These are phyloP conservation scores for Sporisorium iseilematis-ciliati DNA, from an alignment of 1,284 basidiomycete genomes.

Conservation along the genomic window DNA sequence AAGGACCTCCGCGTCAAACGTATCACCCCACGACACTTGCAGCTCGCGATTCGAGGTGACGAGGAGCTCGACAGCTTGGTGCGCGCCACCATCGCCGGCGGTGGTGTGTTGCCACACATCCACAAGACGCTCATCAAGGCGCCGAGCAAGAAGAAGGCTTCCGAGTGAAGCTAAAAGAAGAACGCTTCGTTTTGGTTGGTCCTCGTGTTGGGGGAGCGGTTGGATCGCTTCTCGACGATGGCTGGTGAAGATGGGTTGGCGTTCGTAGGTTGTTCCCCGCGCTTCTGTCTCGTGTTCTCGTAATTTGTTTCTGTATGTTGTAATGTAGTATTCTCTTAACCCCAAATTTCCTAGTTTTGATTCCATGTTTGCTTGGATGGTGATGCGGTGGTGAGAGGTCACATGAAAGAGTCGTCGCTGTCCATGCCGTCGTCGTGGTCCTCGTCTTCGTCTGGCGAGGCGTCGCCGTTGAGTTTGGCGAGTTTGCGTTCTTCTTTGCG, in stretches of 20 bases:
- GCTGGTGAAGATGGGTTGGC: not conserved
- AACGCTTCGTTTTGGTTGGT: not conserved
- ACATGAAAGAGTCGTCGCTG: slow-evolving; percentile 67
- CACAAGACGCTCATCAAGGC: slow-evolving; percentile 77
- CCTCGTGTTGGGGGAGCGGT: too few relatives aligned
- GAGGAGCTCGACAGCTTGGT: slow-evolving; percentile 80
- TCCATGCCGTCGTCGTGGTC: slow-evolving; percentile 52
- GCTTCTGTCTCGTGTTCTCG: slow-evolving; percentile 25
- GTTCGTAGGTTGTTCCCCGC: slow-evolving; percentile 7
- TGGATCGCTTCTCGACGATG: not conserved
- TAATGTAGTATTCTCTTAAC: slow-evolving; percentile 34
- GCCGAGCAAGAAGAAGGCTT: slow-evolving; percentile 56
- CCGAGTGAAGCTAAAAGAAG: slow-evolving; percentile 8
- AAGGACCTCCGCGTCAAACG: slow-evolving; percentile 96
- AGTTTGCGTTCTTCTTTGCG: slow-evolving; percentile 47
- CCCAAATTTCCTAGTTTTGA: slow-evolving; percentile 10
- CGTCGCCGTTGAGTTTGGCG: slow-evolving; percentile 30
- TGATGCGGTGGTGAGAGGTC: not conserved
- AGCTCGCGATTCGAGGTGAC: slow-evolving; percentile 94
- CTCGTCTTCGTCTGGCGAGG: slow-evolving; percentile 22
- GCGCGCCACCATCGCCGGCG: slow-evolving; percentile 76
- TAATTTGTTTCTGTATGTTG: slow-evolving; percentile 35
- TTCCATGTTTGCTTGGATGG: too few relatives aligned
- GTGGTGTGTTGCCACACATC: slow-evolving; percentile 95
- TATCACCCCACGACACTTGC: slow-evolving; percentile 92